A percentile compares a stretch with the other conserved stretches of the same genome.
phyloP scores from a whole-genome alignment of 441 rosid genomes.

The Francoa sonchifolia region DNA sequence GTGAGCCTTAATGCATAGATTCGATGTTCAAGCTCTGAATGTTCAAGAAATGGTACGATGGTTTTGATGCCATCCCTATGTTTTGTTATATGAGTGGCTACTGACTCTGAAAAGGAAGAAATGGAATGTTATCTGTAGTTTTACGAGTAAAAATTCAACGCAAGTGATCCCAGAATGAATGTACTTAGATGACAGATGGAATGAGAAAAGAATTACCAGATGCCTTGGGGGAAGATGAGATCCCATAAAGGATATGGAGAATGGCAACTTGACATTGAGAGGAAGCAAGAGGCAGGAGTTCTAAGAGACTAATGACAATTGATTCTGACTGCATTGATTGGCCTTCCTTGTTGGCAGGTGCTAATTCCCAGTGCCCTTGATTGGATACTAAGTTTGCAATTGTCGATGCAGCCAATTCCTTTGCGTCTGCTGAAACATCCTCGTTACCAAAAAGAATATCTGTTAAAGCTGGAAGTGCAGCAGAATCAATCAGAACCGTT shows the following conservation, averaged over 20 bases:
- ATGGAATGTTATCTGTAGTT: too few species aligned
- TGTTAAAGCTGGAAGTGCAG: slow-evolving; percentile 23
- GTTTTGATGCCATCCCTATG: slow-evolving; percentile 22
- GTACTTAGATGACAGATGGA: background rate
- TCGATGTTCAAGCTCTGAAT: slow-evolving; percentile 23
- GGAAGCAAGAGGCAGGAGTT: slow-evolving; percentile 19
- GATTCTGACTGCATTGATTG: slow-evolving; percentile 26
- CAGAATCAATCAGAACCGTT: slow-evolving; percentile 23
- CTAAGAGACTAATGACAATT: slow-evolving; percentile 15
- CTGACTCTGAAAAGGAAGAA: slow-evolving; percentile 16
- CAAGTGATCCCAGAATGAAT: background rate
- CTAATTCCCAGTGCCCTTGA: slow-evolving; percentile 36
- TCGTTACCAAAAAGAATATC: slow-evolving; percentile 22
- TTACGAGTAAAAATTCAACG: too few species aligned
- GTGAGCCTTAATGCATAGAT: slow-evolving; percentile 23
- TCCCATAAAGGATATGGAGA: slow-evolving; percentile 22
- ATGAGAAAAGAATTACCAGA: slow-evolving; percentile 19
- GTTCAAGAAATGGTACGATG: slow-evolving; percentile 19
- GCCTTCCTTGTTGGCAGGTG: slow-evolving; percentile 22
- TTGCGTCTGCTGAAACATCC: slow-evolving; percentile 15
- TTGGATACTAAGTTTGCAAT: slow-evolving; percentile 31
- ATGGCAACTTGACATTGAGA: slow-evolving; percentile 18
- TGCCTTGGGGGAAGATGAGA: slow-evolving; percentile 31
- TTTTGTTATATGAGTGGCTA: slow-evolving; percentile 19
- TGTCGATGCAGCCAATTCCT: slow-evolving; percentile 25